Evolutionary conservation across 1,284 basidiomycete species (phyloP).

Genomic region (Phylloporus gajari): DNA sequence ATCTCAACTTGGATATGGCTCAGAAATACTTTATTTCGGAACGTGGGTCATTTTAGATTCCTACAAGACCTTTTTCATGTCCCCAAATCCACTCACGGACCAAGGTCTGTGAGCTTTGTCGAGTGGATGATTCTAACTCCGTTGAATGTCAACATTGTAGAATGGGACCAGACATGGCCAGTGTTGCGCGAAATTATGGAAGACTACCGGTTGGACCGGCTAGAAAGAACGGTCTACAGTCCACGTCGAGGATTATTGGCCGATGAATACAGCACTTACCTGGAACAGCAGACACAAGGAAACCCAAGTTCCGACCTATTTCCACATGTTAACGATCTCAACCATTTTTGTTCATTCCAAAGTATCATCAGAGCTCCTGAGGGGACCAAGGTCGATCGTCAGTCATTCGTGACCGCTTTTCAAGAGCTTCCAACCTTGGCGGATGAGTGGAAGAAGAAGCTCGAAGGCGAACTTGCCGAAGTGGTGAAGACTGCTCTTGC

Average conservation of each 20-base stretch:
- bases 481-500: conserved; percentile 18
- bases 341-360: conserved; percentile 21
- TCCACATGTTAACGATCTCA: conserved; percentile 29
- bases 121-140: background rate
- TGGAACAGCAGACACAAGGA: background rate
- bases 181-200: background rate
- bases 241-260: no score
- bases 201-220: no score
- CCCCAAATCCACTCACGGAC: conserved; percentile 15
- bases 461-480: conserved; percentile 23
- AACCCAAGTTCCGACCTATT: conserved; percentile 18
- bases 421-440: conserved; percentile 24
- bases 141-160: conserved; percentile 8
- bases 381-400: background rate
- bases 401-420: conserved; percentile 27
- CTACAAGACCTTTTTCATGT: conserved; percentile 3
- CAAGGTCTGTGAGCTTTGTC: conserved; percentile 7
- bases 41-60: background rate
- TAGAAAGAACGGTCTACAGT: no score
- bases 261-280: background rate
- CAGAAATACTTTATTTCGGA: conserved; percentile 9
- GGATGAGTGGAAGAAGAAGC: conserved; percentile 22
- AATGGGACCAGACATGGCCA: conserved; percentile 20
- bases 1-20: conserved; percentile 10
- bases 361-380: conserved; percentile 25